These are phyloP conservation scores for Magnusiomyces magnusii DNA, from an alignment of 1,139 yeast species.

Conservation along the genomic window DNA sequence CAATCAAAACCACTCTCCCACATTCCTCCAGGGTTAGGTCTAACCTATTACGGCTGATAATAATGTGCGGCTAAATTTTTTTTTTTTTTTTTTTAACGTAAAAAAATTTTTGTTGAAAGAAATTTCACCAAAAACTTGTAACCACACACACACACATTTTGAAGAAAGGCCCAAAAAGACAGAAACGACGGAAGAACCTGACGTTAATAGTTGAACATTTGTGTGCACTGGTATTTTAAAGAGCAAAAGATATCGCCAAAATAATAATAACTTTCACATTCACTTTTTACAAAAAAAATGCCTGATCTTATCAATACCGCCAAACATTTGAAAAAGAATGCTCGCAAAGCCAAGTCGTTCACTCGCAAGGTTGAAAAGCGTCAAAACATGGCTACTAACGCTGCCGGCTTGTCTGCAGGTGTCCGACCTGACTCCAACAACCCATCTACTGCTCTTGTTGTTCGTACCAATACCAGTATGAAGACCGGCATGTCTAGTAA, in stretches of 20 bases:
- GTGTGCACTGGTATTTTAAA: background rate
- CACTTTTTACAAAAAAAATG: background rate
- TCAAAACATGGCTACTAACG: background rate
- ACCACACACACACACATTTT: too few species aligned
- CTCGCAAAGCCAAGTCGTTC: constrained; percentile 7
- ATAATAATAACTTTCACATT: background rate
- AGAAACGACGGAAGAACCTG: too few species aligned
- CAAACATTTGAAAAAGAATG: constrained; percentile 3
- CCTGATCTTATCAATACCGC: constrained; percentile 7
- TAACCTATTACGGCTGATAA: background rate
- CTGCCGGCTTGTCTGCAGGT: background rate
- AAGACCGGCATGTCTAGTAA: constrained; percentile 3
- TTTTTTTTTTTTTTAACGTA: too few species aligned
- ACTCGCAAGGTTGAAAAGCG: constrained; percentile 2
- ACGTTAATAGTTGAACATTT: too few species aligned
- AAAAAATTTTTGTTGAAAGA: background rate
- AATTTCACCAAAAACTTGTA: background rate
- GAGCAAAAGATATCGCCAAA: too few species aligned
- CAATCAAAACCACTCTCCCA: too few species aligned
- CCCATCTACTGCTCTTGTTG: constrained; percentile 3
- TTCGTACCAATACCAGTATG: constrained; percentile 3
- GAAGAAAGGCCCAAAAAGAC: too few species aligned
- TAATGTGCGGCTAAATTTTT: background rate
- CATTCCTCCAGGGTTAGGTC: background rate
- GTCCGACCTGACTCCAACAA: background rate